Conservation (phyloP, 352 stramenopile species). For the Thalassiosira allenii region DNA sequence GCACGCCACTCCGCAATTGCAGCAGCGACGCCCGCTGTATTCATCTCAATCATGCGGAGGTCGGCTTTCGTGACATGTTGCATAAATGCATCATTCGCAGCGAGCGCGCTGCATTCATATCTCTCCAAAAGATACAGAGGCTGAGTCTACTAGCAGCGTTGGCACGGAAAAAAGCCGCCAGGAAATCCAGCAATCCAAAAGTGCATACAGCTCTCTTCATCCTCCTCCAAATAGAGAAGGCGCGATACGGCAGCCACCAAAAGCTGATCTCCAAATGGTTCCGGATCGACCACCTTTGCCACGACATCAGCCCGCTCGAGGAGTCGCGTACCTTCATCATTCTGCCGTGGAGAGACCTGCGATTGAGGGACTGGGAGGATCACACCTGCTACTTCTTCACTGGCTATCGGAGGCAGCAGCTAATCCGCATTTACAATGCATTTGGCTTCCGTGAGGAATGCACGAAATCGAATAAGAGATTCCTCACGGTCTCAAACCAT, state of each 20-base stretch:
- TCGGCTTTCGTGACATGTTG: neutral
- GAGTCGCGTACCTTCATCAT: neutral
- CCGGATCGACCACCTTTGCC: neutral
- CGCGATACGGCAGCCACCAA: neutral
- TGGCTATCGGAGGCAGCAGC: neutral
- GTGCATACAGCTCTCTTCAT: neutral
- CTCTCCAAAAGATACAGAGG: neutral
- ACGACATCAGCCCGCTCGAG: neutral
- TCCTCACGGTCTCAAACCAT: conserved; percentile 7
- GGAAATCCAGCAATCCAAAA: neutral
- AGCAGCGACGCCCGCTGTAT: conserved; percentile 3
- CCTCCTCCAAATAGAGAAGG: neutral
- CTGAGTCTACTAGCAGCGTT: neutral
- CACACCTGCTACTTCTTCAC: neutral
- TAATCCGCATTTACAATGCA: neutral
- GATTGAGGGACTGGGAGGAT: neutral
- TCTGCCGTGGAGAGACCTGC: neutral
- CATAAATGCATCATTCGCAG: neutral
- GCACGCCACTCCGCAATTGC: neutral
- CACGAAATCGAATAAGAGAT: neutral
- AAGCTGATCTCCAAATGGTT: neutral
- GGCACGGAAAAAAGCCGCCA: neutral
- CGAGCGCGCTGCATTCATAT: neutral
- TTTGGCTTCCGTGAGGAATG: conserved; percentile 33
- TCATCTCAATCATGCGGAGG: neutral